These are phyloP conservation scores for Chrysophaeum taylorii DNA, from an alignment of 352 stramenopile genomes.

Conservation along the genomic window DNA sequence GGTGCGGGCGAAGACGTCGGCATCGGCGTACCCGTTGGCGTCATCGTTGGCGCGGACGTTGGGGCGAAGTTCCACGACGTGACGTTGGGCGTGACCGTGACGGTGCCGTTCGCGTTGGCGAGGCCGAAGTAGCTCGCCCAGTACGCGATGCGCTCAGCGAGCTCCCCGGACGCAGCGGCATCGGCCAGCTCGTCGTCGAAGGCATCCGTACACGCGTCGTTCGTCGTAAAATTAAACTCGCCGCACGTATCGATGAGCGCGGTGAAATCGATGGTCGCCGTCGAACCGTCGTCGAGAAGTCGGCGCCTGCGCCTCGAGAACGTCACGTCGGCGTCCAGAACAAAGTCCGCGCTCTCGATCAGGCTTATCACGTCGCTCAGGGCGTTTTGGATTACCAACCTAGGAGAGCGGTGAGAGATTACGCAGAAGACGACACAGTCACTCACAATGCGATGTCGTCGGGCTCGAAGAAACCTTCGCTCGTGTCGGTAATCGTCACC, in stretches of 20 bases:
- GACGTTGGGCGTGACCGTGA: not conserved
- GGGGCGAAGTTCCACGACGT: not conserved
- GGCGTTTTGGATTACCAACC: not conserved
- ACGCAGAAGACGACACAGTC: no score
- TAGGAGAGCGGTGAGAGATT: no score
- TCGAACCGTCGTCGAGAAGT: not conserved
- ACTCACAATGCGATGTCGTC: not conserved
- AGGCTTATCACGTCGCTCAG: not conserved
- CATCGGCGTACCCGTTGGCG: not conserved
- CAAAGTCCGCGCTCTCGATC: not conserved
- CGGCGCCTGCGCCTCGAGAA: not conserved
- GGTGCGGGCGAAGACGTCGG: not conserved
- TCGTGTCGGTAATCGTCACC: not conserved
- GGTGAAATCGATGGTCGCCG: not conserved
- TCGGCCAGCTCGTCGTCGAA: not conserved
- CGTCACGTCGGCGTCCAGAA: not conserved
- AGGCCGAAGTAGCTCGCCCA: not conserved
- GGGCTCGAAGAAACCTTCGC: not conserved
- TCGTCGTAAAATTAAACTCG: not conserved
- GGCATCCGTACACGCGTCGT: not conserved
- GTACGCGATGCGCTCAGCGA: not conserved
- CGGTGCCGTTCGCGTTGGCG: not conserved
- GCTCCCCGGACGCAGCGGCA: not conserved
- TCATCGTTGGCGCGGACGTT: not conserved
- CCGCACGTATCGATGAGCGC: not conserved